Base-by-base conservation (phyloP, 1,284 basidiomycete genomes). In the Cutaneotrichosporon cyanovorans region DNA sequence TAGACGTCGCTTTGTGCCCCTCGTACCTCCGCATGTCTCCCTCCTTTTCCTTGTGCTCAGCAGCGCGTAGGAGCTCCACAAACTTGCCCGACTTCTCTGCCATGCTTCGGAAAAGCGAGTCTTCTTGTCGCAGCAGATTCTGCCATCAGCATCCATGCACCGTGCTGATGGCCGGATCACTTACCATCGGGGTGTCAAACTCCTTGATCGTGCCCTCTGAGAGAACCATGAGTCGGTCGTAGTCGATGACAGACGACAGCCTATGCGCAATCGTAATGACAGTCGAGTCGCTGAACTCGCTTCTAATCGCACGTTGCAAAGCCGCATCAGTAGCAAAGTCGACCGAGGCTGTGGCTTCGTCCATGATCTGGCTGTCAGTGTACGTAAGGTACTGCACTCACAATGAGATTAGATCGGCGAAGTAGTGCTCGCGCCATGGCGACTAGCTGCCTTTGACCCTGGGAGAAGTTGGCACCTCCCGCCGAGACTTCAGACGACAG, bases 241-340 rank as follows among this genome's bases (percentile, higher is more conserved):
- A 89, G 62, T 88, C 85, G 55, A 75, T 71, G 31, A 76, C 62
- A 0, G 84, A 85, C 19, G 78, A 76, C 40, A 87, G 68, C 28
- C 84, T 78, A 71, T 87, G 84, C 0, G 87, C 88, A 55, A 91
- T 89, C 1, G 86, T 90, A 52, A 93, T 78, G 19, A 91, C 80
- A 31, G 87, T 83, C 0, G 83, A 79, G 4, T 77, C 75, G 11
- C 77, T 73, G 65, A 91, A 90, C 58, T 87, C 85, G 56, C 84
- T 80, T 9, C 85, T 77, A 56, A 93, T 86, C 0, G 85, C 83
- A 18, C 77, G 69, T 66, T 90, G 87, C 46, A 93, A 87, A 66
- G 85, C 68, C 48, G 63, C 65, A 55, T 66, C 62, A 20, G 85
- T 86, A 9, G 78, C 79, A 60, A 86, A 85, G 65, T 87, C 85